phyloP scores from a whole-genome alignment of 768 basidiomycete species.

The Mrakia blollopis region DNA sequence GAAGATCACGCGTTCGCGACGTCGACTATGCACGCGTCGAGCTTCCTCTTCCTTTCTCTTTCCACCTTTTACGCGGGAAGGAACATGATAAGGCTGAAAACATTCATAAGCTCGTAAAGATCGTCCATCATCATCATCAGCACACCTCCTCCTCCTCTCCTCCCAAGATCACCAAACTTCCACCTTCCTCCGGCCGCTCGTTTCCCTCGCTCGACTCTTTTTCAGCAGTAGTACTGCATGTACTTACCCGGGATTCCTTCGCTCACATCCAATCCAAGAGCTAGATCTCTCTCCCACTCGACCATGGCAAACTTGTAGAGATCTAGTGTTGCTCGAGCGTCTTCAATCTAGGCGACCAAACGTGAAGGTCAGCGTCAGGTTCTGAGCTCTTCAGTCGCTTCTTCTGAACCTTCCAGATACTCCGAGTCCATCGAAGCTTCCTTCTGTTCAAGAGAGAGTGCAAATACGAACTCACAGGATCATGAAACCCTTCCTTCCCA shows the following conservation, averaged over 20 bases:
- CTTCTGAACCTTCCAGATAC: not conserved
- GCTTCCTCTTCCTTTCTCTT: too few species aligned
- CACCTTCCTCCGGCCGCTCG: not conserved
- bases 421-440: too few species aligned
- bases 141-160: too few species aligned
- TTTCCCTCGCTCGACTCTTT: not conserved
- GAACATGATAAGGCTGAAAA: too few species aligned
- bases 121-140: too few species aligned
- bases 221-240: not conserved
- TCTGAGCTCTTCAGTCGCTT: not conserved
- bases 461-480: not conserved
- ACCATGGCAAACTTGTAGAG: not conserved
- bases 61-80: too few species aligned
- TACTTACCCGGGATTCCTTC: slow-evolving; percentile 6
- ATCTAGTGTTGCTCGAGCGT: slow-evolving; percentile 1
- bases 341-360: not conserved
- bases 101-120: too few species aligned
- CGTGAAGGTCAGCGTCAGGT: not conserved
- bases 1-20: too few species aligned
- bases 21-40: too few species aligned
- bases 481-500: not conserved
- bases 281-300: slow-evolving; percentile 7
- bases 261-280: not conserved
- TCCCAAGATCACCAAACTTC: too few species aligned
- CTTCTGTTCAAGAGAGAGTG: too few species aligned